Evolutionary conservation across 2,329 filamentous ascomycete species (phyloP).

Genomic region (Eutypella sp.): DNA sequence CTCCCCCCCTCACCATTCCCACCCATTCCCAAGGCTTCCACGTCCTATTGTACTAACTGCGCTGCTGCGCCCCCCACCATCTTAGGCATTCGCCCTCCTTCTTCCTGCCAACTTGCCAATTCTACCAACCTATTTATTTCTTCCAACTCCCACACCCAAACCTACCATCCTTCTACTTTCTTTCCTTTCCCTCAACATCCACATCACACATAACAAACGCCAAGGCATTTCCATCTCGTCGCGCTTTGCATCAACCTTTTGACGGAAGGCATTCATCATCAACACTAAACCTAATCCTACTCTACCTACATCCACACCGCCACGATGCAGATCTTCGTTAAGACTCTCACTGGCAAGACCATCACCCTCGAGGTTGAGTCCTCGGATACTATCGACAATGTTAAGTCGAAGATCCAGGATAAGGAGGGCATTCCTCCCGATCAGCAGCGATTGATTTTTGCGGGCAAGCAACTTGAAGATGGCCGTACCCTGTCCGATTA

Average conservation of each 20-base stretch:
- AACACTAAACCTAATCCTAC: constrained; percentile 8
- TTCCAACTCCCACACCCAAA: constrained; percentile 5
- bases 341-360: constrained; percentile 91
- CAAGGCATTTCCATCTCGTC: constrained; percentile 5
- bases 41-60: too few relatives aligned
- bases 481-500: constrained; percentile 51
- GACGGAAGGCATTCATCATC: constrained; percentile 8
- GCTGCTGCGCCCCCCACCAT: constrained; percentile 23
- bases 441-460: constrained; percentile 80
- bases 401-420: constrained; percentile 86
- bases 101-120: constrained; percentile 12
- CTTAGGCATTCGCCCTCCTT: constrained; percentile 10
- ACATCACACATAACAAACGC: constrained; percentile 4
- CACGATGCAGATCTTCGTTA: constrained; percentile 97
- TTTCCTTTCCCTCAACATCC: constrained; percentile 3
- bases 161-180: constrained; percentile 20
- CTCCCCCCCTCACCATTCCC: constrained; percentile 18
- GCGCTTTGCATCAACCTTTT: constrained; percentile 10
- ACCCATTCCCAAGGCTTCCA: constrained; percentile 26
- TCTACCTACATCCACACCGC: constrained; percentile 23
- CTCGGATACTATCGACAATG: constrained; percentile 78
- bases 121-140: constrained; percentile 14
- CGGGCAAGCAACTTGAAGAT: constrained; percentile 47
- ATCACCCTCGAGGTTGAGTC: constrained; percentile 78
- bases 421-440: constrained; percentile 87